These are phyloP conservation scores for Reticulascus tulasneorum DNA, from an alignment of 2,329 filamentous ascomycete species.

Conservation along the genomic window DNA sequence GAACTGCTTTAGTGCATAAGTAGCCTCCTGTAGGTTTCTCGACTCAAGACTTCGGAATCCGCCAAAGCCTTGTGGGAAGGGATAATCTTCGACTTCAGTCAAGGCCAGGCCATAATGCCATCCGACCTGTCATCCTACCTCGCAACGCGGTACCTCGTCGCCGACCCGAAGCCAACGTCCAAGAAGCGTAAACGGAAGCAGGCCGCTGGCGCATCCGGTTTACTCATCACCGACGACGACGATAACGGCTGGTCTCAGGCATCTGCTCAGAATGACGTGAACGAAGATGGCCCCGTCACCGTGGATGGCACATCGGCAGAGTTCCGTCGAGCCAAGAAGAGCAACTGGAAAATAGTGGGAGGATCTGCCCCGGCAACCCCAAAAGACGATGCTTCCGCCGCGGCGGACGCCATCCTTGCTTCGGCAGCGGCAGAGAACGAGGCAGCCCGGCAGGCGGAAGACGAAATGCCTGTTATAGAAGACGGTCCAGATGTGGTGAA, in stretches of 20 bases:
- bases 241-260: slow-evolving; percentile 47
- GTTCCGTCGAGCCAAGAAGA: slow-evolving; percentile 74
- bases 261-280: slow-evolving; percentile 38
- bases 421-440: slow-evolving; percentile 65
- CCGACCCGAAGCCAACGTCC: slow-evolving; percentile 46
- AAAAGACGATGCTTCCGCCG: slow-evolving; percentile 49
- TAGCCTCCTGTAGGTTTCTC: too few species aligned
- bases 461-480: slow-evolving; percentile 44
- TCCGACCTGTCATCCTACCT: slow-evolving; percentile 76
- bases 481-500: slow-evolving; percentile 45
- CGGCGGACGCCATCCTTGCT: slow-evolving; percentile 75
- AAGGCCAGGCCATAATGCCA: slow-evolving; percentile 36
- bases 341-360: slow-evolving; percentile 72
- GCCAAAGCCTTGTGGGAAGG: too few species aligned
- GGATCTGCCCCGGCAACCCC: slow-evolving; percentile 24
- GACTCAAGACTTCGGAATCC: too few species aligned
- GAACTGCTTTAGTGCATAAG: too few species aligned
- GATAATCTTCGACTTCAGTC: too few species aligned
- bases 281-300: slow-evolving; percentile 47
- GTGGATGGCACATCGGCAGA: slow-evolving; percentile 52
- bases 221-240: slow-evolving; percentile 64
- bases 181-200: slow-evolving; percentile 65
- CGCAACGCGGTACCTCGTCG: slow-evolving; percentile 79
- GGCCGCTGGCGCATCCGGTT: slow-evolving; percentile 39
- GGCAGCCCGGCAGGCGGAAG: slow-evolving; percentile 43